phyloP scores from a whole-genome alignment of 768 basidiomycete species.

The Boletus insuetus region DNA sequence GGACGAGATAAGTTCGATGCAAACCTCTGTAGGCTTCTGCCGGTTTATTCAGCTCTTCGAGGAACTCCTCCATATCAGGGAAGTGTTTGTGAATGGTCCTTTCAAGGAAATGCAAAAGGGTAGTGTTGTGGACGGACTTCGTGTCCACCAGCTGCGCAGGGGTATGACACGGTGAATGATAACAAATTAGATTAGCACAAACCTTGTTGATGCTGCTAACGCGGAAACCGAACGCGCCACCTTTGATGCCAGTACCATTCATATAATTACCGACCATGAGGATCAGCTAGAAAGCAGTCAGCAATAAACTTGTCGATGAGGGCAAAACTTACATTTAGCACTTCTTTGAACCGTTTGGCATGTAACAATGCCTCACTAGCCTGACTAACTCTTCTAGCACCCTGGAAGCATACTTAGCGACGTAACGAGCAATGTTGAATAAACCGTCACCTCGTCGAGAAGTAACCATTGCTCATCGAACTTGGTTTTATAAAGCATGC shows the following conservation, averaged over 20 bases:
- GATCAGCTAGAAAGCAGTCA: slow-evolving; percentile 57
- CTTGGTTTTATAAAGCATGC: slow-evolving; percentile 90
- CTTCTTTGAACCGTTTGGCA: slow-evolving; percentile 86
- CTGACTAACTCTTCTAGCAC: slow-evolving; percentile 74
- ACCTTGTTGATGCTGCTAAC: slow-evolving; percentile 98
- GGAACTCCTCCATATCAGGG: slow-evolving; percentile 79
- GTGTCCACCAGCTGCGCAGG: slow-evolving; percentile 84
- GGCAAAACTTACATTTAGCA: slow-evolving; percentile 65
- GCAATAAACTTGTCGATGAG: background rate
- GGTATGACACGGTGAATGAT: background rate
- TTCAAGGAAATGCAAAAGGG: slow-evolving; percentile 92
- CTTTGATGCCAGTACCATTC: slow-evolving; percentile 95
- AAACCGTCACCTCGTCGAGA: slow-evolving; percentile 66
- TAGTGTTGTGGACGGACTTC: slow-evolving; percentile 92
- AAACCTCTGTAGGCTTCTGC: slow-evolving; percentile 91
- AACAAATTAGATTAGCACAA: slow-evolving; percentile 11
- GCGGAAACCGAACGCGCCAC: slow-evolving; percentile 95
- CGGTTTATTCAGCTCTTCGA: slow-evolving; percentile 86
- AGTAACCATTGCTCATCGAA: slow-evolving; percentile 86
- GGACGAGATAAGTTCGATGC: slow-evolving; percentile 10
- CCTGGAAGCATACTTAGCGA: slow-evolving; percentile 41
- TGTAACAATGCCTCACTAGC: slow-evolving; percentile 78
- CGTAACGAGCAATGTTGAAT: background rate
- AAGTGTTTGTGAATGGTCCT: slow-evolving; percentile 86
- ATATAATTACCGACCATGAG: slow-evolving; percentile 96